Percentiles rank a stretch among this genome's conserved stretches.
Evolutionary conservation across 1,284 basidiomycete species (phyloP).

Genomic region (Ceratobasidium sp.): DNA sequence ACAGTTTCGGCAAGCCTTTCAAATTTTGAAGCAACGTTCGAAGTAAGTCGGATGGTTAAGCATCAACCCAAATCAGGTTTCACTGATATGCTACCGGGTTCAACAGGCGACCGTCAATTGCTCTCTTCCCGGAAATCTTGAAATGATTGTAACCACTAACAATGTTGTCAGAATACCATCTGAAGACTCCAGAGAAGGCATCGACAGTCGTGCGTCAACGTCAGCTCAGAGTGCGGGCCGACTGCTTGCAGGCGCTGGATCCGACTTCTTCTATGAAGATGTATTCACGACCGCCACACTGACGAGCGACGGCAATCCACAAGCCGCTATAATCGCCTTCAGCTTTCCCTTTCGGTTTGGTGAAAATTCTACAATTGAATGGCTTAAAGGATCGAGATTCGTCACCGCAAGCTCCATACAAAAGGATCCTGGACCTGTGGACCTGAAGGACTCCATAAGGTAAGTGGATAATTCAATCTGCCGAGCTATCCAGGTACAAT

Average conservation of each 20-base stretch:
- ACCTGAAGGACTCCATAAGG: no score
- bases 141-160: neutral
- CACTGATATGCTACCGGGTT: neutral
- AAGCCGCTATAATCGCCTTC: neutral
- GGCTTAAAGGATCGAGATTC: no score
- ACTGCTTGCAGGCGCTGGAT: neutral
- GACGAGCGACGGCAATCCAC: neutral
- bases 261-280: neutral
- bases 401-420: no score
- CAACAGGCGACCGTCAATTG: constrained; percentile 4
- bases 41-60: neutral
- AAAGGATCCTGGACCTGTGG: no score
- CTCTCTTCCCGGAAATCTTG: neutral
- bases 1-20: neutral
- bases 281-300: neutral
- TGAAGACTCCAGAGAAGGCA: neutral
- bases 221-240: neutral
- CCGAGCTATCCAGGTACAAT: no score
- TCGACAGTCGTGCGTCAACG: neutral
- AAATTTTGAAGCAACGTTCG: neutral
- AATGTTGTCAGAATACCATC: neutral
- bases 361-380: no score
- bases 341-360: no score
- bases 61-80: no score
- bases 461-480: no score